Evolutionary conservation across 108 stramenopile genomes (phyloP), one percentile per base, ranked within the genome.

Genomic region (Seminavis robusta): DNA sequence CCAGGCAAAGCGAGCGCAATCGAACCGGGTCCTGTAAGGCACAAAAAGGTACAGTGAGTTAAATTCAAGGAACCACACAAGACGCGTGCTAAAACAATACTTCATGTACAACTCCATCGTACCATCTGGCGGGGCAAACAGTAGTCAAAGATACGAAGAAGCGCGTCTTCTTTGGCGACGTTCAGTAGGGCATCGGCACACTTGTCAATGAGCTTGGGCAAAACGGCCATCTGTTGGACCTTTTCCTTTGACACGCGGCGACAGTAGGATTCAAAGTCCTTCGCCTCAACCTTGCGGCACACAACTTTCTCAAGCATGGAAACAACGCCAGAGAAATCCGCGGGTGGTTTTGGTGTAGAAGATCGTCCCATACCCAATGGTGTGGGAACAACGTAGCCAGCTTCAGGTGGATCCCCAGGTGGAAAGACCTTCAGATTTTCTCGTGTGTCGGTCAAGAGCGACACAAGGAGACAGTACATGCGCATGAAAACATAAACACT

Each of bases 401-500:
- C n/a, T n/a, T n/a, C n/a, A n/a, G n/a, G n/a, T 31, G 16, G 51
- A 38, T 28, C 17, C 40, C n/a, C 46, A 28, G 46, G 21, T 32
- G 67, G 47, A 47, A 71, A 63, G 20, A 21, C 29, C 10, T 60
- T 44, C n/a, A 74, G 20, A 39, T 59, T 41, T 17, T 58, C 45
- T 52, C 79, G 66, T 19, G 71, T 61, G 37, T 86, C 71, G 33
- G 65, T 63, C 38, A 92, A 52, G 50, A 92, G 50, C 3, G 75
- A 71, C 21, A 76, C 70, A 7, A 92, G 68, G 3, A 71, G 54
- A 34, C 62, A 67, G 54, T 77, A 88, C n/a, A 80, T 67, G 2
- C 92, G 81, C 63, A 94, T 47, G 37, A 85, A 84, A 0, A 90
- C 40, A 60, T 87, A 94, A 11, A 86, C 80, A 16, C 67, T 71